Evolutionary conservation across 2,329 filamentous ascomycete species (phyloP), one percentile per base, ranked within the genome.

Genomic region (Penicillium rolfsii): DNA sequence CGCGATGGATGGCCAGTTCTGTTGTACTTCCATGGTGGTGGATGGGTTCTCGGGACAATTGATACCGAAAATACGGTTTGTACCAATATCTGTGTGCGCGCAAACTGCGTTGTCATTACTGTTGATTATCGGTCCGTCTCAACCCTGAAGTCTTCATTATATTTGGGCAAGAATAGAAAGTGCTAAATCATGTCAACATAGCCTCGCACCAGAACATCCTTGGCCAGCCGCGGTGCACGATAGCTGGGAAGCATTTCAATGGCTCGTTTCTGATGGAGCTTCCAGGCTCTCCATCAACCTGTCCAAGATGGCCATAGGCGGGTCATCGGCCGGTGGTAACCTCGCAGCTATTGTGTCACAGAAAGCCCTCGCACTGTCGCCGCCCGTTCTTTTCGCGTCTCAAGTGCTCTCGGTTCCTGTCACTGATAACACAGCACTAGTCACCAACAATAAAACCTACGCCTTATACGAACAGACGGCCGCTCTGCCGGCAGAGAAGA

Each of bases 191-290:
- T 19, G 2, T 41, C 38, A 7, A 41, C 30, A 43, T 9, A 43
- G 41, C 41, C 41, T 43, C 19, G 41, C 41, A 43, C 41, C 41
- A 11, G 41, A 43, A 43, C 7, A 43, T 43, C 41, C 19, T 5
- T 43, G 41, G 41, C 41, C 41, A 8, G 41, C 41, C 11, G 41
- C 41, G 8, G 41, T 43, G 12, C 41, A 43, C 14, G 41, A 43
- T 43, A 43, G 41, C 41, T 43, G 41, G 41, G 41, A 43, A 43
- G 41, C 41, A 43, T 43, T 43, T 22, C 41, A 43, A 24, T 43
- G 41, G 41, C 19, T 43, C 3, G 22, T 43, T 19, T 24, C 41
- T 5, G 41, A 43, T 12, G 41, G 41, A 24, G 41, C 11, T 19
- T 43, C 41, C 14, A 22, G 1, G 22, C 41, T 43, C 6, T 9